Base-by-base conservation (phyloP, 768 basidiomycete genomes). In the Stropharia rugosoannulata region DNA sequence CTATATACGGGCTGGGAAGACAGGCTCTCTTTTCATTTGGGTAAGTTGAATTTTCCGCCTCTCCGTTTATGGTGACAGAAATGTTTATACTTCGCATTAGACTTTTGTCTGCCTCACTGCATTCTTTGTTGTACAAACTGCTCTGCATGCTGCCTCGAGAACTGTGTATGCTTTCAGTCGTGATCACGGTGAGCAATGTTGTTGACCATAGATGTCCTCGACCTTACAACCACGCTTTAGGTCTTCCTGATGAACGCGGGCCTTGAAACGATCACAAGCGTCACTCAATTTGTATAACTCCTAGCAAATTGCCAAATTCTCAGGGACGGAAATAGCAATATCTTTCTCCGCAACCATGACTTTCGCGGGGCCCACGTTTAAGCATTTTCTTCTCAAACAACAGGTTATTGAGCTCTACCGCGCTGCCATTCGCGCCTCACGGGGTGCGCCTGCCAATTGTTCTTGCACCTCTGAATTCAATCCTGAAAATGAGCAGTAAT, bases 161-260 rank as follows among this genome's bases (percentile, higher is more conserved):
- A 89, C 89, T 0, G 75, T 93, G 22, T 93, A 89, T 64, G 93
- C 93, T 2, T 93, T 95, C 74, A 87, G 86, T 64, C 85, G 89
- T 52, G 90, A 92, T 65, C 80, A 84, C 54, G 88, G 88, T 83
- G 43, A 18, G 58, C 46, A 12, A 7, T 25, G 13, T 10, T 11
- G 7, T 19, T 16, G 7, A 4, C 8, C 16, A 22, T 22, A 22
- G 18, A 19, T 7, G 44, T 44, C 39, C 16, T 16, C 44, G 13
- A 29, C 40, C n/a, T 22, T 43, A 43, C 42, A 41, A 38, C 11
- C 1, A 13, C 11, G 40, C 22, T 44, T 47, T 38, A 78, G 88
- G 83, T 45, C 80, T 93, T 32, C 90, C 90, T 16, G 93, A 96
- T 67, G 67, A 78, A 71, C 75, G 73, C 74, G 74, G 74, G 69